phyloP scores from a whole-genome alignment of 108 stramenopile species.

The Cyclotella sp. region DNA sequence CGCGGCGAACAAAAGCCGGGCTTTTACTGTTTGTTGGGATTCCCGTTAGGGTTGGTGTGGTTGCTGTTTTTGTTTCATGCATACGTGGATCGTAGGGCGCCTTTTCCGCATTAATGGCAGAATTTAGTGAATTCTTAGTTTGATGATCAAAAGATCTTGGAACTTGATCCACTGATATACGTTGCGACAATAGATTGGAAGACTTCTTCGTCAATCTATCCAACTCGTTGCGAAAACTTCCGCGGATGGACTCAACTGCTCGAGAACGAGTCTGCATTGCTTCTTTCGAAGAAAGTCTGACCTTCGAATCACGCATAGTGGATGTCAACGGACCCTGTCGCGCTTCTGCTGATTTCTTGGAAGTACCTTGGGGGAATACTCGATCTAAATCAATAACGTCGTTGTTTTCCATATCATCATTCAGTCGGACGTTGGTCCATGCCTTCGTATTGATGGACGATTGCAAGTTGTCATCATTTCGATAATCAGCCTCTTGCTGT shows the following conservation, averaged over 20 bases:
- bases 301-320: no score
- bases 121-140: background rate
- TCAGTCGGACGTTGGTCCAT: background rate
- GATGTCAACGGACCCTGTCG: no score
- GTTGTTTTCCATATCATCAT: background rate
- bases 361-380: no score
- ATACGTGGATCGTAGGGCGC: no score
- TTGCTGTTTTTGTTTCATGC: no score
- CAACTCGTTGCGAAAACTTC: constrained; percentile 1
- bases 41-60: no score
- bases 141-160: background rate
- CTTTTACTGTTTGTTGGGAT: no score
- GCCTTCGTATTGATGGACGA: background rate
- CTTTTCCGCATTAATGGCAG: background rate
- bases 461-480: background rate
- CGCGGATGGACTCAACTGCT: background rate
- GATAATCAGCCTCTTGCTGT: no score
- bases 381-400: background rate
- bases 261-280: no score
- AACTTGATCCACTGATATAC: background rate
- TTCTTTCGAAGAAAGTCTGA: no score
- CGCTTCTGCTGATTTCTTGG: no score
- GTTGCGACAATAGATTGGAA: background rate
- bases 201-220: background rate
- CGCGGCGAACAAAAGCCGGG: no score